These are phyloP conservation scores for Wickerhamiella musiphila DNA, from an alignment of 805 yeast genomes.

Conservation along the genomic window DNA sequence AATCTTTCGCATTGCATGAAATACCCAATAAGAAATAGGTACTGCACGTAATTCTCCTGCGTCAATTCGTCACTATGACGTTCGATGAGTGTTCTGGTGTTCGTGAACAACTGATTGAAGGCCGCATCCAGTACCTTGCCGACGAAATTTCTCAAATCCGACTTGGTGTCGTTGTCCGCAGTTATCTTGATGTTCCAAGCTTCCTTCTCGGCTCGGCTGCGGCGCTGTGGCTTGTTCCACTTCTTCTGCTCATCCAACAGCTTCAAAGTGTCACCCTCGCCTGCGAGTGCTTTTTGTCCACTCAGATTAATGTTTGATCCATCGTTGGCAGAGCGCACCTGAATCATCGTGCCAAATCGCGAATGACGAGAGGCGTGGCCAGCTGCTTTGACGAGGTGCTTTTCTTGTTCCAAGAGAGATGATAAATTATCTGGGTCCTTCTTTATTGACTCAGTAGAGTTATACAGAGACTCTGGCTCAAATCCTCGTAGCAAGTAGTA, in stretches of 20 bases:
- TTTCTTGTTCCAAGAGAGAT: constrained; percentile 44
- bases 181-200: constrained; percentile 15
- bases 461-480: constrained; percentile 22
- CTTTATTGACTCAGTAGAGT: constrained; percentile 9
- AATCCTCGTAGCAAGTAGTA: constrained; percentile 46
- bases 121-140: constrained; percentile 53
- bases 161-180: constrained; percentile 15
- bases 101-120: constrained; percentile 45
- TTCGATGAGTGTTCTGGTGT: constrained; percentile 32
- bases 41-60: constrained; percentile 25
- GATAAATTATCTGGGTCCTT: constrained; percentile 14
- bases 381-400: constrained; percentile 29
- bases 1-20: constrained; percentile 47
- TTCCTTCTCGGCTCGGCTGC: constrained; percentile 8
- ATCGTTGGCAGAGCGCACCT: constrained; percentile 46
- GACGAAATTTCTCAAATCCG: constrained; percentile 29
- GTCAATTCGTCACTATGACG: constrained; percentile 21
- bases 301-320: constrained; percentile 47
- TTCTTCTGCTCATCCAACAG: constrained; percentile 51
- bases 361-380: constrained; percentile 60
- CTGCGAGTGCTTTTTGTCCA: constrained; percentile 48
- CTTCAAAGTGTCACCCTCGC: constrained; percentile 36
- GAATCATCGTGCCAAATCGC: constrained; percentile 72
- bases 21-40: constrained; percentile 53
- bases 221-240: constrained; percentile 32